Conservation (phyloP, 2,329 filamentous ascomycete species). For the Penicillium sp. region DNA sequence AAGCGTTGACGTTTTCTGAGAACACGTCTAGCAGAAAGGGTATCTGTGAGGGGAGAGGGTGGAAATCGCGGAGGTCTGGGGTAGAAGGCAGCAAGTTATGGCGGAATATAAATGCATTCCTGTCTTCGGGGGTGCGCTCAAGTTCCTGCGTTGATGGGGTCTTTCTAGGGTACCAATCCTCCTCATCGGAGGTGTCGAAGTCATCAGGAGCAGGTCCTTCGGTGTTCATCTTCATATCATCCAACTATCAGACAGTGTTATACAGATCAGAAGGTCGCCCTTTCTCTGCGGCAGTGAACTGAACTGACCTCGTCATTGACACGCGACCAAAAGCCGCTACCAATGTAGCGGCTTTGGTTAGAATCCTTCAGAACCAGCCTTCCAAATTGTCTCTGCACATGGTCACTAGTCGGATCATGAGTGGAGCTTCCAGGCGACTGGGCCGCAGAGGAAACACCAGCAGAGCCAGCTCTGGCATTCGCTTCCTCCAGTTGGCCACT, state of each 20-base stretch:
- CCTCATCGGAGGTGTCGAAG: constrained; percentile 39
- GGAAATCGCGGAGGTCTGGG: constrained; percentile 45
- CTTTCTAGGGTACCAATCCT: constrained; percentile 32
- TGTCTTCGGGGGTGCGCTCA: constrained; percentile 47
- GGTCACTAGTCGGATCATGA: constrained; percentile 10
- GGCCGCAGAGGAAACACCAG: constrained; percentile 27
- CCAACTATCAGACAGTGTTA: constrained; percentile 16
- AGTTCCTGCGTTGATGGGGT: constrained; percentile 38
- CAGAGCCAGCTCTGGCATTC: constrained; percentile 31
- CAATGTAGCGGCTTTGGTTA: constrained; percentile 51
- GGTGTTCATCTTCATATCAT: constrained; percentile 18
- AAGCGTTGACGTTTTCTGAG: constrained; percentile 54
- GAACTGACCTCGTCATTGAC: constrained; percentile 57
- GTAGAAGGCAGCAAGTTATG: constrained; percentile 39
- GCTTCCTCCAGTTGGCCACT: constrained; percentile 51
- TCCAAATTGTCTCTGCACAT: constrained; percentile 49
- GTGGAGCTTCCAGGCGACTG: constrained; percentile 33
- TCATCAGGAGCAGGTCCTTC: constrained; percentile 37
- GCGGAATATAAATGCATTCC: constrained; percentile 56
- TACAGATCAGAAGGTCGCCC: neutral
- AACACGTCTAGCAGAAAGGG: constrained; percentile 57
- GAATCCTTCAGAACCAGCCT: constrained; percentile 52
- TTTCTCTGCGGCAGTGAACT: constrained; percentile 7
- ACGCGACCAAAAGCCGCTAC: constrained; percentile 58
- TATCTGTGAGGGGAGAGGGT: constrained; percentile 58